These are phyloP conservation scores for Fusarium xyrophilum DNA, from an alignment of 2,329 filamentous ascomycete species.

Conservation along the genomic window DNA sequence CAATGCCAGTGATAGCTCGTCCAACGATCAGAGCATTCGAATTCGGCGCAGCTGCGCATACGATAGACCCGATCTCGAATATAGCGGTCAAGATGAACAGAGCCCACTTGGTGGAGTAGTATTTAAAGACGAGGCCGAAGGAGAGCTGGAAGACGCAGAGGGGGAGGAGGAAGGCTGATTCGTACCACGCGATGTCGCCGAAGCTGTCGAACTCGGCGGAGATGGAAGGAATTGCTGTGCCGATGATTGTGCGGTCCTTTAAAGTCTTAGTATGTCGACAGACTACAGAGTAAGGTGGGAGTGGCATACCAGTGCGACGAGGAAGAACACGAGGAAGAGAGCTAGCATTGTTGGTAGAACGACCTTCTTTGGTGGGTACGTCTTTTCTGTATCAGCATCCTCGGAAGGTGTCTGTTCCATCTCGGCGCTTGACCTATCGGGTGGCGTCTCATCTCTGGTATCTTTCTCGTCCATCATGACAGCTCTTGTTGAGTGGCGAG, in stretches of 20 bases:
- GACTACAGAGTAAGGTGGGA: rapidly evolving
- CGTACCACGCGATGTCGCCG: conserved; percentile 24
- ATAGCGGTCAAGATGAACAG: background rate
- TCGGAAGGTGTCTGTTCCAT: rapidly evolving
- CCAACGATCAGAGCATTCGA: conserved; percentile 18
- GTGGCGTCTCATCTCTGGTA: rapidly evolving
- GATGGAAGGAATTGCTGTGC: conserved; percentile 23
- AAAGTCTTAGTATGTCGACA: rapidly evolving
- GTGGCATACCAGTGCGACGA: conserved; percentile 1
- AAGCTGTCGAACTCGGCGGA: conserved; percentile 25
- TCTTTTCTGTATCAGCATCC: background rate
- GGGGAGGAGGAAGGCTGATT: conserved; percentile 20
- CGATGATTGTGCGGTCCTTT: conserved; percentile 22
- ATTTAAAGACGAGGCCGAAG: conserved; percentile 20
- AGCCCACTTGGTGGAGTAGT: conserved; percentile 23
- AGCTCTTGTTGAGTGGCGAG: rapidly evolving
- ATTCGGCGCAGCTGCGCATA: conserved; percentile 13
- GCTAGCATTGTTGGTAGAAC: conserved; percentile 19
- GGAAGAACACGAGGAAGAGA: conserved; percentile 14
- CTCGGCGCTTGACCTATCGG: background rate
- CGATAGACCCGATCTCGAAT: conserved; percentile 13
- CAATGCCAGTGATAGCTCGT: conserved; percentile 15
- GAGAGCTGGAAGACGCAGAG: conserved; percentile 27
- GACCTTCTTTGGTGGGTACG: conserved; percentile 13
- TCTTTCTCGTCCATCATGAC: background rate